Evolutionary conservation across 2,329 filamentous ascomycete genomes (phyloP).

Genomic region (Geoglossum cookeanum): DNA sequence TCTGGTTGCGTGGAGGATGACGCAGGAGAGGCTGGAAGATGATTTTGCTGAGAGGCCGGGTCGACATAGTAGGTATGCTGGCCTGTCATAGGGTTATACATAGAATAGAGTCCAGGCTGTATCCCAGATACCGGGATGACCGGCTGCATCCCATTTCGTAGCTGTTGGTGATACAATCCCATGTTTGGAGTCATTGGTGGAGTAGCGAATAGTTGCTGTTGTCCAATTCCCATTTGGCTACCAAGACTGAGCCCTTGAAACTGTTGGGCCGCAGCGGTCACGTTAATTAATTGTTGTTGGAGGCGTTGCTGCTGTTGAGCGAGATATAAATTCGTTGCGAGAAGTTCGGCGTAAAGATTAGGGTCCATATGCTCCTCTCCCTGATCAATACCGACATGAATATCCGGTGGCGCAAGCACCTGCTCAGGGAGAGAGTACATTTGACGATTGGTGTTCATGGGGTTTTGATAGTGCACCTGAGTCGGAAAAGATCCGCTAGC

Average conservation of each 20-base stretch:
- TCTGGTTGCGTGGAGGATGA: slow-evolving; percentile 19
- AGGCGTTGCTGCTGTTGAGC: slow-evolving; percentile 89
- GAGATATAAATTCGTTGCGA: slow-evolving; percentile 80
- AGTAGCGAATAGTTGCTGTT: slow-evolving; percentile 28
- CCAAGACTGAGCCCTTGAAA: slow-evolving; percentile 3
- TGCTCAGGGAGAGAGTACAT: slow-evolving; percentile 63
- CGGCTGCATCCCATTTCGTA: slow-evolving; percentile 46
- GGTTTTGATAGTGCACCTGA: slow-evolving; percentile 21
- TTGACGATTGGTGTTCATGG: slow-evolving; percentile 30
- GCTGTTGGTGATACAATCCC: slow-evolving; percentile 44
- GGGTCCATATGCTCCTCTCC: slow-evolving; percentile 64
- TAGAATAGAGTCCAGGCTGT: slow-evolving; percentile 52
- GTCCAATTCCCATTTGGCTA: background rate
- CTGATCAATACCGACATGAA: slow-evolving; percentile 49
- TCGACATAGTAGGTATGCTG: slow-evolving; percentile 70
- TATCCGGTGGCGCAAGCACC: slow-evolving; percentile 63
- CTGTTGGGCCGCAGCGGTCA: slow-evolving; percentile 50
- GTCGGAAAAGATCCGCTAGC: slow-evolving; percentile 35
- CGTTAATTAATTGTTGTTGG: slow-evolving; percentile 74
- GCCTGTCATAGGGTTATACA: slow-evolving; percentile 72
- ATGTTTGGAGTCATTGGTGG: slow-evolving; percentile 34
- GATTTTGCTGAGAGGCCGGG: slow-evolving; percentile 32
- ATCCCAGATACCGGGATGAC: slow-evolving; percentile 44
- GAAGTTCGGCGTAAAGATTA: slow-evolving; percentile 66
- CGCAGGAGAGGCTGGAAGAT: slow-evolving; percentile 16